Evolutionary conservation across 306 rosid species (phyloP).

Genomic region (Astragalus glycyphyllos): DNA sequence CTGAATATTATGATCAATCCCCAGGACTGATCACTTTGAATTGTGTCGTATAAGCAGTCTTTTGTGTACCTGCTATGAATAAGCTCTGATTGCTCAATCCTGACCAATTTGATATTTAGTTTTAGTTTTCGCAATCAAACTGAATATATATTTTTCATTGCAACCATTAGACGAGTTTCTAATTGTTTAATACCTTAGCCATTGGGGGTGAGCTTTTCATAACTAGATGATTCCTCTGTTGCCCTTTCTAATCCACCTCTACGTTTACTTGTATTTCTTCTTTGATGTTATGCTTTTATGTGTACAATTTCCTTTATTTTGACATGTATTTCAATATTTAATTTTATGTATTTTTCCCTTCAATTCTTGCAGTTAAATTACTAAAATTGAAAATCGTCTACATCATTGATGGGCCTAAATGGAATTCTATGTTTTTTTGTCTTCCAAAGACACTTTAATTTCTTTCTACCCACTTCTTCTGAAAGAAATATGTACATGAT

Average conservation of each 20-base stretch:
- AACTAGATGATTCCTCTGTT: slow-evolving; percentile 9
- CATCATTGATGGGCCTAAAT: slow-evolving; percentile 3
- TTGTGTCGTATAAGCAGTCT: neutral
- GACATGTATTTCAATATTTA: neutral
- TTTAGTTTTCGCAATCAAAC: neutral
- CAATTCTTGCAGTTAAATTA: slow-evolving; percentile 33
- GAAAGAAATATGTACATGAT: slow-evolving; percentile 43
- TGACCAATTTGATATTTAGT: slow-evolving; percentile 13
- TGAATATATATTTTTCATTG: slow-evolving; percentile 21
- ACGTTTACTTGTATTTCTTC: slow-evolving; percentile 16
- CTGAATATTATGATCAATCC: neutral
- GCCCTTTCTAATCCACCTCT: slow-evolving; percentile 1
- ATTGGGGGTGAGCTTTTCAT: slow-evolving; percentile 22
- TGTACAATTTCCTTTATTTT: slow-evolving; percentile 22
- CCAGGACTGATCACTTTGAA: slow-evolving; percentile 9
- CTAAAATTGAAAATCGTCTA: slow-evolving; percentile 5
- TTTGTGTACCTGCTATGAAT: slow-evolving; percentile 21
- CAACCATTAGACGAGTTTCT: slow-evolving; percentile 23
- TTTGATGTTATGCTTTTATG: slow-evolving; percentile 7
- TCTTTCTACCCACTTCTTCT: slow-evolving; percentile 36
- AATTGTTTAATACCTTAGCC: slow-evolving; percentile 12
- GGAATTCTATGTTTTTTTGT: slow-evolving; percentile 23
- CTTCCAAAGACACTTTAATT: slow-evolving; percentile 12
- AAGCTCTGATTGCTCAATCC: slow-evolving; percentile 30
- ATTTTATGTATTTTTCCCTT: slow-evolving; percentile 11